phyloP scores from a whole-genome alignment of 345 rosid species.

The Eucalyptus sideroxylon region DNA sequence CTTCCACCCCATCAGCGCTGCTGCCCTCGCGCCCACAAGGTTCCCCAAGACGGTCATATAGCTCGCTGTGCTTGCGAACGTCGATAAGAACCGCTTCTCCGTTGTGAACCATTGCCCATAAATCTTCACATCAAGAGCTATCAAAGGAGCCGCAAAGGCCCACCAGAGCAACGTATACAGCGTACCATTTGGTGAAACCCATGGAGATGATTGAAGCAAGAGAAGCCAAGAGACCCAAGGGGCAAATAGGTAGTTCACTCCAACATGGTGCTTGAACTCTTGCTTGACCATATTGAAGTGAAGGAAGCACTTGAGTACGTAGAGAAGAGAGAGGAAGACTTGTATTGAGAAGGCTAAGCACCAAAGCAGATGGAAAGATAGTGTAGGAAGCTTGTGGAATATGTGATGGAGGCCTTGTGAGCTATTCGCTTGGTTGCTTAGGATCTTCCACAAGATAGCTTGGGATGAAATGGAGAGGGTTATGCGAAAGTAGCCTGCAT shows the following conservation, averaged over 20 bases:
- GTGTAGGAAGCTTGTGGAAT: not conserved
- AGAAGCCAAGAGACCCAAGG: slow-evolving; percentile 63
- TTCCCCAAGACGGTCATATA: slow-evolving; percentile 57
- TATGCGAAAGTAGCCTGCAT: slow-evolving; percentile 36
- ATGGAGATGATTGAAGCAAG: slow-evolving; percentile 58
- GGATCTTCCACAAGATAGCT: slow-evolving; percentile 32
- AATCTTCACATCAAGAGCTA: slow-evolving; percentile 45
- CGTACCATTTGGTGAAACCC: not conserved
- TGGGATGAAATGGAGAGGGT: slow-evolving; percentile 20
- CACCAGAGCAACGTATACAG: slow-evolving; percentile 15
- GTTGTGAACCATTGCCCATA: slow-evolving; percentile 82
- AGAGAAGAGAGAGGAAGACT: slow-evolving; percentile 6
- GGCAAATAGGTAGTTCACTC: slow-evolving; percentile 55
- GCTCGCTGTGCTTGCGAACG: slow-evolving; percentile 53
- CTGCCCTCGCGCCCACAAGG: slow-evolving; percentile 42
- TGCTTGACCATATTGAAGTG: slow-evolving; percentile 22
- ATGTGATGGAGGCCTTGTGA: not conserved
- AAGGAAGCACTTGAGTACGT: slow-evolving; percentile 8
- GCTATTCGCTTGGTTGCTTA: not conserved
- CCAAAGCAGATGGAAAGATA: slow-evolving; percentile 18
- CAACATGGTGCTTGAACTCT: slow-evolving; percentile 36
- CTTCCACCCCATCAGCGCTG: slow-evolving; percentile 46
- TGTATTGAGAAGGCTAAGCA: slow-evolving; percentile 8
- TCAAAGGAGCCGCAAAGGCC: slow-evolving; percentile 28
- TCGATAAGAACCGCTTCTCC: slow-evolving; percentile 38